Conservation (phyloP, 129 eudicot species). For the Solidago caesia region DNA sequence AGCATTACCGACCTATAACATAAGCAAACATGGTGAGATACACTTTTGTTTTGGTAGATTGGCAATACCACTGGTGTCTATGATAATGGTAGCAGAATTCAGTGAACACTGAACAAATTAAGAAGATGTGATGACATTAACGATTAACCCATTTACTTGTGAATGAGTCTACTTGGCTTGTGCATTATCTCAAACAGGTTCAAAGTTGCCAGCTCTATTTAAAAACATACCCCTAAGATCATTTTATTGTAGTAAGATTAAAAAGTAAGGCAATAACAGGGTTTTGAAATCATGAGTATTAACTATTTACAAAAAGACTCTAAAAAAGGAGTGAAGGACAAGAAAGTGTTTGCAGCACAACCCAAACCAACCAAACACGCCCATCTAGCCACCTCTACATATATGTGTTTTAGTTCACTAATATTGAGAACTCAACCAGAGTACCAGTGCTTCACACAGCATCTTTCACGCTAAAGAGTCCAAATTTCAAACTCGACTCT, state of each 20-base stretch:
- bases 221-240: background rate
- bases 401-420: no score
- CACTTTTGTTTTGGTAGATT: background rate
- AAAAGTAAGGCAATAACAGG: no score
- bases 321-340: no score
- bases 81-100: no score
- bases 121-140: background rate
- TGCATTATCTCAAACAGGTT: background rate
- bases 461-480: no score
- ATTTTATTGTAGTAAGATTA: no score
- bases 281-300: no score
- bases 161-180: background rate
- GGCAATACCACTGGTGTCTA: no score
- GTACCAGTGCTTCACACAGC: no score
- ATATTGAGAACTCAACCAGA: no score
- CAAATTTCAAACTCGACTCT: no score
- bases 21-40: background rate
- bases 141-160: background rate
- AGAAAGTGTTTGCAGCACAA: background rate
- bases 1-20: slow-evolving; percentile 58
- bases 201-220: background rate
- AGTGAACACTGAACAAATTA: no score
- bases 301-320: background rate
- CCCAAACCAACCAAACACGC: background rate
- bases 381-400: background rate